Evolutionary conservation across 371 early-diverging fungal genomes (phyloP).

Genomic region (Actinomortierella wolfii): DNA sequence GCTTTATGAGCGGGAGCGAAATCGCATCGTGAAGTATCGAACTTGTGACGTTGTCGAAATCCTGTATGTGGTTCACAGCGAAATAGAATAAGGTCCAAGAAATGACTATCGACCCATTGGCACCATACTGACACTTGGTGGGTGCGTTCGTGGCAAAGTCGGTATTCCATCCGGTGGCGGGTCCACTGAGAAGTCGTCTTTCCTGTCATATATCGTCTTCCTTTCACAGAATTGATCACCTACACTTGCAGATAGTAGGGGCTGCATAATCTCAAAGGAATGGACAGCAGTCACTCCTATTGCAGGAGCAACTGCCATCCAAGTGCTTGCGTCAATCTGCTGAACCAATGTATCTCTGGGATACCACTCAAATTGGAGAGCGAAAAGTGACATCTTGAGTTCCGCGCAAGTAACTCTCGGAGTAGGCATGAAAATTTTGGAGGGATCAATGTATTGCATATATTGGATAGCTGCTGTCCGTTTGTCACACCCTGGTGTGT

Average conservation of each 20-base stretch:
- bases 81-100: not conserved
- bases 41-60: constrained; percentile 6
- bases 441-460: too few species aligned
- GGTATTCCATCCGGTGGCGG: constrained; percentile 2
- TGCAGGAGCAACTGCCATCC: not conserved
- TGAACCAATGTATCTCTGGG: not conserved
- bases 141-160: not conserved
- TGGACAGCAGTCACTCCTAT: not conserved
- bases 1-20: constrained; percentile 6
- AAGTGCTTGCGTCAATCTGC: not conserved
- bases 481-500: constrained; percentile 2
- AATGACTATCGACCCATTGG: constrained; percentile 1
- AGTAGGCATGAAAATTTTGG: too few species aligned
- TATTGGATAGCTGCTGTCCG: too few species aligned
- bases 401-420: too few species aligned
- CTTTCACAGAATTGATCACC: too few species aligned
- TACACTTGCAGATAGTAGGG: too few species aligned
- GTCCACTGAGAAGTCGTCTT: too few species aligned
- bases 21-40: constrained; percentile 9
- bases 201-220: too few species aligned
- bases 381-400: too few species aligned
- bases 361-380: too few species aligned
- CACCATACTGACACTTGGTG: constrained; percentile 6
- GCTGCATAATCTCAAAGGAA: not conserved
- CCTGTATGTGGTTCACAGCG: constrained; percentile 1